These are phyloP conservation scores for Saturnispora serradocipensis DNA, from an alignment of 805 yeast genomes.

Conservation along the genomic window DNA sequence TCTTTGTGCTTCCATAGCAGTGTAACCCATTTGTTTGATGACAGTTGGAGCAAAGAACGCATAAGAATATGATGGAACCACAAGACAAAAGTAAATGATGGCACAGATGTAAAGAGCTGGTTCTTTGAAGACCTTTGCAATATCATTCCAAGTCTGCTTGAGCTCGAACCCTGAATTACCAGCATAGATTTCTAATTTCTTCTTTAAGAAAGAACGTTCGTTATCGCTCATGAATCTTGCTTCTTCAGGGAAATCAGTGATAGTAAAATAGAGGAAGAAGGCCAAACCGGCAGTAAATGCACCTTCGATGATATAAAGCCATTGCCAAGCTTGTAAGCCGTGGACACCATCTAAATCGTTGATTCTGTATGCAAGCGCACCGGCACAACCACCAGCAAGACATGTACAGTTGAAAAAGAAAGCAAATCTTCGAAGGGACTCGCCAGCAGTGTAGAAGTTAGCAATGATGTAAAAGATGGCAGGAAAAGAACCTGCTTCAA, in stretches of 20 bases:
- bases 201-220: constrained; percentile 45
- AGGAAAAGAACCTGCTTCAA: constrained; percentile 68
- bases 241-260: constrained; percentile 68
- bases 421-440: constrained; percentile 59
- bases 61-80: constrained; percentile 64
- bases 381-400: constrained; percentile 72
- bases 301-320: constrained; percentile 36
- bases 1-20: constrained; percentile 66
- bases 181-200: constrained; percentile 47
- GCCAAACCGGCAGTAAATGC: constrained; percentile 29
- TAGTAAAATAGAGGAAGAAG: constrained; percentile 32
- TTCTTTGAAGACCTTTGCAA: constrained; percentile 46
- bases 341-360: constrained; percentile 41
- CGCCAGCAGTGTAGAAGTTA: constrained; percentile 54
- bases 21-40: constrained; percentile 50
- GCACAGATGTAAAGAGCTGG: constrained; percentile 50
- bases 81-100: constrained; percentile 52
- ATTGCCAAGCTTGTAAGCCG: constrained; percentile 36
- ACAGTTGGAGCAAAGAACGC: constrained; percentile 68
- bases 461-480: constrained; percentile 63
- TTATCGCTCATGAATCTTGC: constrained; percentile 42
- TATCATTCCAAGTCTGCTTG: constrained; percentile 37
- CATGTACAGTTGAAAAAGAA: constrained; percentile 64
- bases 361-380: constrained; percentile 60
- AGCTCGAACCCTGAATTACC: constrained; percentile 42